Percentiles rank a stretch among this genome's conserved stretches.
phyloP scores from a whole-genome alignment of 2,329 filamentous ascomycete species.

The Pseudogymnoascus sp. region DNA sequence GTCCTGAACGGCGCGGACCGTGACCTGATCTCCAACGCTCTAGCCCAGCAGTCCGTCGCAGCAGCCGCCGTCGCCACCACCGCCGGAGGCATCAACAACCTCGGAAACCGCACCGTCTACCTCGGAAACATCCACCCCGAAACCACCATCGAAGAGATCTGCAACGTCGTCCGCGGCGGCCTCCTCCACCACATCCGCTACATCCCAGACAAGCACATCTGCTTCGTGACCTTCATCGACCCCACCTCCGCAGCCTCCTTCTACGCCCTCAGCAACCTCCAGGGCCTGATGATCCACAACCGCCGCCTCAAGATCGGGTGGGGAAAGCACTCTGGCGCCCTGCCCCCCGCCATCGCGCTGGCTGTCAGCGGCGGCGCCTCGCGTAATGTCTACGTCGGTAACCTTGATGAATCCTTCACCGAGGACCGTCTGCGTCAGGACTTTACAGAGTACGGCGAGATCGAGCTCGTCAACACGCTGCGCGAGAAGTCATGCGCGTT shows the following conservation, averaged over 20 bases:
- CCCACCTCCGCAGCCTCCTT: slow-evolving; percentile 96
- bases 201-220: slow-evolving; percentile 99
- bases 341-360: slow-evolving; percentile 90
- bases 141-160: slow-evolving; percentile 98
- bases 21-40: slow-evolving; percentile 89
- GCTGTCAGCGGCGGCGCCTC: slow-evolving; percentile 95
- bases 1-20: slow-evolving; percentile 93
- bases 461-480: slow-evolving; percentile 92
- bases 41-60: slow-evolving; percentile 95
- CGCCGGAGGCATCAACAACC: slow-evolving; percentile 91
- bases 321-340: slow-evolving; percentile 96
- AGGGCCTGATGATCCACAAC: slow-evolving; percentile 99
- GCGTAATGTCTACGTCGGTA: slow-evolving; percentile 97
- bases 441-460: slow-evolving; percentile 95
- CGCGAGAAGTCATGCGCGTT: slow-evolving; percentile 99
- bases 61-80: slow-evolving; percentile 94
- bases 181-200: slow-evolving; percentile 97
- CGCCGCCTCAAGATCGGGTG: slow-evolving; percentile 95
- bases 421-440: slow-evolving; percentile 93
- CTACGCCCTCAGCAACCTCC: slow-evolving; percentile 93
- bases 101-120: slow-evolving; percentile 96
- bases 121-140: slow-evolving; percentile 98
- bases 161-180: slow-evolving; percentile 94
- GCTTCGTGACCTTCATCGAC: slow-evolving; percentile 99
- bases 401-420: slow-evolving; percentile 93